Percentiles rank a stretch among this genome's conserved stretches.
Conservation (phyloP, 306 rosid species). For the Quercus gilva region DNA sequence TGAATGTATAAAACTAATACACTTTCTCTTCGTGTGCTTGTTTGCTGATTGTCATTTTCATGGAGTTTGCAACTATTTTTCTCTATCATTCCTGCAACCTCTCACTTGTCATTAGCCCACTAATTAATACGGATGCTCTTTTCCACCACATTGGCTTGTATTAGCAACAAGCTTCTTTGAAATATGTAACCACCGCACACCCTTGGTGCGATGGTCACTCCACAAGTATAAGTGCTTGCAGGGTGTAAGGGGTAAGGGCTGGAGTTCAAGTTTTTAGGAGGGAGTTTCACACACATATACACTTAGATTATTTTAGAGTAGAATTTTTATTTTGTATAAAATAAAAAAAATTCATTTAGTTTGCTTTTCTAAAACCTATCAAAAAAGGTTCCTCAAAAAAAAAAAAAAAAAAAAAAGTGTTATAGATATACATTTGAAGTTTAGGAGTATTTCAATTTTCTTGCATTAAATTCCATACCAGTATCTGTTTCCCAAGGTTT, state of each 20-base stretch:
- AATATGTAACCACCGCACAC: too few species aligned
- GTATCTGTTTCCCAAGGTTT: not conserved
- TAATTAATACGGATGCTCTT: not conserved
- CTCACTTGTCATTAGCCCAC: not conserved
- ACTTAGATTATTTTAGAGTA: too few species aligned
- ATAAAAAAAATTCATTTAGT: too few species aligned
- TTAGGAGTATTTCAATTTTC: not conserved
- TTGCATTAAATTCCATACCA: not conserved
- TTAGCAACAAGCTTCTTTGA: not conserved
- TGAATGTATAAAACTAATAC: not conserved
- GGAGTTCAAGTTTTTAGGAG: rapidly evolving
- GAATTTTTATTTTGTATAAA: too few species aligned
- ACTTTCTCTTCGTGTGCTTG: not conserved
- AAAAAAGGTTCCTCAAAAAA: too few species aligned
- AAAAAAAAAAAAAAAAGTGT: not conserved
- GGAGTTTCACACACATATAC: too few species aligned
- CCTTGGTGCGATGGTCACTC: rapidly evolving
- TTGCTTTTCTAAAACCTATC: too few species aligned
- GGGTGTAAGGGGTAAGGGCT: rapidly evolving
- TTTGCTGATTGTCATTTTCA: not conserved
- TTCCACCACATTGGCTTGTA: not conserved
- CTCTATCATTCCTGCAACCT: not conserved
- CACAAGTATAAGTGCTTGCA: too few species aligned
- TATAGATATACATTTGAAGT: not conserved
- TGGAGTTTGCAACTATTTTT: not conserved